These are phyloP conservation scores for Multifurca ochricompacta DNA, from an alignment of 768 basidiomycete species.

Conservation along the genomic window DNA sequence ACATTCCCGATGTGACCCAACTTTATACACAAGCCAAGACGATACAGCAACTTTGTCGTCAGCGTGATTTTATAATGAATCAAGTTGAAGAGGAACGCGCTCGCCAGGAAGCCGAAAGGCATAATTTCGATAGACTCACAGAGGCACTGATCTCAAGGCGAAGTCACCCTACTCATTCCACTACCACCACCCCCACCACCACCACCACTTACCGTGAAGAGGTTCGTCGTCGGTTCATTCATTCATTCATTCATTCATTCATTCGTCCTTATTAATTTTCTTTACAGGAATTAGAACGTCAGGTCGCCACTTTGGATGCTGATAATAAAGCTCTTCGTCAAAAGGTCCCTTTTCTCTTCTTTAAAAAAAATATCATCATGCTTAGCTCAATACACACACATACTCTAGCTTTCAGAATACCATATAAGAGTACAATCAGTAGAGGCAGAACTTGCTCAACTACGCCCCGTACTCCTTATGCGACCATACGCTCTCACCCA, in stretches of 20 bases:
- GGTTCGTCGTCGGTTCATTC: conserved; percentile 29
- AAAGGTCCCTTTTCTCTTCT: conserved; percentile 36
- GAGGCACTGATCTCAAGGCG: conserved; percentile 53
- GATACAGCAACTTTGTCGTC: conserved; percentile 46
- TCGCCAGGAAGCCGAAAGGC: conserved; percentile 55
- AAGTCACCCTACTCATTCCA: conserved; percentile 32
- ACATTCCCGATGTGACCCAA: conserved; percentile 34
- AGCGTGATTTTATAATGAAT: conserved; percentile 49
- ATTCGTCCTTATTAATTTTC: too few relatives aligned
- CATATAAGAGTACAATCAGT: conserved; percentile 46
- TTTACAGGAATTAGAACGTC: conserved; percentile 50
- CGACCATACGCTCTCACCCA: conserved; percentile 36
- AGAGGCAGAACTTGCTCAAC: conserved; percentile 55
- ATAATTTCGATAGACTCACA: conserved; percentile 56
- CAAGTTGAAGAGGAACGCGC: conserved; percentile 51
- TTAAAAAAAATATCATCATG: neutral
- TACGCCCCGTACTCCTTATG: conserved; percentile 64
- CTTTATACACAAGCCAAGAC: conserved; percentile 54
- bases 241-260: too few relatives aligned
- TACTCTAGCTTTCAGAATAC: conserved; percentile 46
- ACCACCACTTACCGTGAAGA: conserved; percentile 39
- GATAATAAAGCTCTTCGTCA: conserved; percentile 57
- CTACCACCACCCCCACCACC: too few relatives aligned
- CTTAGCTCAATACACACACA: conserved; percentile 7
- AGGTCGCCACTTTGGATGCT: conserved; percentile 41